These are phyloP conservation scores for Guadua angustifolia DNA, from an alignment of 176 grass and related monocot genomes.

Conservation along the genomic window DNA sequence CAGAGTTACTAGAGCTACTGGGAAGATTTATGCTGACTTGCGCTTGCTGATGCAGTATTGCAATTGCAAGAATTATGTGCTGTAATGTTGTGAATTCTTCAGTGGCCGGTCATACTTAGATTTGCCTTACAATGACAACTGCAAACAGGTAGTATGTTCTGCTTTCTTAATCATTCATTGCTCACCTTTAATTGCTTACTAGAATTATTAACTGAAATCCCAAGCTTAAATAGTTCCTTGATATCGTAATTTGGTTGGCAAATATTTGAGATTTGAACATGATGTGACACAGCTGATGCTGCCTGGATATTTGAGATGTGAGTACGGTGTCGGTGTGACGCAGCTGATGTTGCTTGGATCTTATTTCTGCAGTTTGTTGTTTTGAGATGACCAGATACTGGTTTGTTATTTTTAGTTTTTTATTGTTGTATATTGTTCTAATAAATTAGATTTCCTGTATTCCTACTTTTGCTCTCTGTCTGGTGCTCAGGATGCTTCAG, in stretches of 20 bases:
- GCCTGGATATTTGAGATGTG: not conserved
- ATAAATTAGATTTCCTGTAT: no score
- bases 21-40: no score
- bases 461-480: no score
- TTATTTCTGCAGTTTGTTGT: no score
- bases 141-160: constrained; percentile 36
- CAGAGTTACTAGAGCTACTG: no score
- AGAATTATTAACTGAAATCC: not conserved
- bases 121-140: constrained; percentile 40
- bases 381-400: no score
- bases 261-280: constrained; percentile 11
- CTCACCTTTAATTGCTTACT: not conserved
- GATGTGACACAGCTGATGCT: not conserved
- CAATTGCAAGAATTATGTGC: no score
- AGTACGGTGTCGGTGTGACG: not conserved
- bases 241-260: not conserved
- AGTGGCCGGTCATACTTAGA: constrained; percentile 56
- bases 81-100: no score
- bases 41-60: no score
- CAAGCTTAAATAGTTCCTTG: not conserved
- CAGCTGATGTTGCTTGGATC: not conserved
- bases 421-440: no score
- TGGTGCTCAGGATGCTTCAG: no score
- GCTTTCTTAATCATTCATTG: not conserved
- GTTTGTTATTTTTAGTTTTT: no score